Conservation (phyloP, 2,329 filamentous ascomycete species). For the Bipolaris oryzae region DNA sequence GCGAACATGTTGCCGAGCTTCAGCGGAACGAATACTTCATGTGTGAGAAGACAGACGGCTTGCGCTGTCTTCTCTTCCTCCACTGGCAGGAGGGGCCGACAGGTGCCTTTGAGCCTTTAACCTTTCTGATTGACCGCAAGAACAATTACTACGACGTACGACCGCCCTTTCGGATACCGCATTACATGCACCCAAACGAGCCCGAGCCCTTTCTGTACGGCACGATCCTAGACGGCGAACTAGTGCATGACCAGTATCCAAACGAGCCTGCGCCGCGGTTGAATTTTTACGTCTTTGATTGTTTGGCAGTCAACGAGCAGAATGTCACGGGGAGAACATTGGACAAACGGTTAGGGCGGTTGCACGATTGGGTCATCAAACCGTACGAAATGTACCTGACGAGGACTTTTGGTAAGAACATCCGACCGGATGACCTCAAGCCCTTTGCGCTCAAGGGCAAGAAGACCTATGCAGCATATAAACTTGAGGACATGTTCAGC, state of each 20-base stretch:
- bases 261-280: slow-evolving; percentile 69
- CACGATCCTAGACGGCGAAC: slow-evolving; percentile 89
- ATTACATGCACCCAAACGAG: slow-evolving; percentile 63
- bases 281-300: slow-evolving; percentile 92
- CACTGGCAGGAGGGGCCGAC: slow-evolving; percentile 63
- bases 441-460: slow-evolving; percentile 88
- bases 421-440: slow-evolving; percentile 51
- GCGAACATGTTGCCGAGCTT: slow-evolving; percentile 81
- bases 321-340: slow-evolving; percentile 78
- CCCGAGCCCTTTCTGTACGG: slow-evolving; percentile 71
- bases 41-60: slow-evolving; percentile 97
- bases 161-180: slow-evolving; percentile 77
- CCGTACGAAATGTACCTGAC: slow-evolving; percentile 69
- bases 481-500: slow-evolving; percentile 77
- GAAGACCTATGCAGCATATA: slow-evolving; percentile 86
- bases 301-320: slow-evolving; percentile 78
- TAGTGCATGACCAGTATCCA: slow-evolving; percentile 78
- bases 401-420: slow-evolving; percentile 58
- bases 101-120: slow-evolving; percentile 53
- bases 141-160: slow-evolving; percentile 94
- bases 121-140: slow-evolving; percentile 95
- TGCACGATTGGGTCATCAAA: slow-evolving; percentile 75
- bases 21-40: slow-evolving; percentile 89
- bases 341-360: slow-evolving; percentile 87
- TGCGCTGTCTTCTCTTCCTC: slow-evolving; percentile 93